Evolutionary conservation across 2,329 filamentous ascomycete species (phyloP).

Genomic region (Lecanicillium sp.): DNA sequence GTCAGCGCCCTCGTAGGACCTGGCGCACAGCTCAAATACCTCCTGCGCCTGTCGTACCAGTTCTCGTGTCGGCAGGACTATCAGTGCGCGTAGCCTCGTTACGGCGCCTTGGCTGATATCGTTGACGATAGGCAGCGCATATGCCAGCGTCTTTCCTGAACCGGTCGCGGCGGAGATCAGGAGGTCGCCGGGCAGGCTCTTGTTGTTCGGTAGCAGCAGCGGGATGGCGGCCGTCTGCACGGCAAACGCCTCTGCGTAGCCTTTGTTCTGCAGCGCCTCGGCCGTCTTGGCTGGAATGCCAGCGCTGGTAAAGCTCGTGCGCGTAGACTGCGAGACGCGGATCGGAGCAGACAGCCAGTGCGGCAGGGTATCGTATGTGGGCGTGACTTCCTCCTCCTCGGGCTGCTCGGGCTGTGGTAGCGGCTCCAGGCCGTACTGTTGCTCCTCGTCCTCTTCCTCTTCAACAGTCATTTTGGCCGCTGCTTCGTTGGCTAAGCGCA

Average conservation of each 20-base stretch:
- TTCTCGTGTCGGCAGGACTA: slow-evolving; percentile 87
- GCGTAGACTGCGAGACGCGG: slow-evolving; percentile 56
- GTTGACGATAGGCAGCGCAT: slow-evolving; percentile 78
- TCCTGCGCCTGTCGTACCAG: slow-evolving; percentile 81
- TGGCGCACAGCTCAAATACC: slow-evolving; percentile 67
- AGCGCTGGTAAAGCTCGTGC: slow-evolving; percentile 55
- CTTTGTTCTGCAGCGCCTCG: slow-evolving; percentile 58
- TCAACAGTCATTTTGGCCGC: slow-evolving; percentile 27
- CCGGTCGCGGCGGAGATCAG: slow-evolving; percentile 90
- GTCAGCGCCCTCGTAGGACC: slow-evolving; percentile 48
- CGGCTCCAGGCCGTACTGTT: slow-evolving; percentile 68
- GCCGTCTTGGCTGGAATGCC: slow-evolving; percentile 56
- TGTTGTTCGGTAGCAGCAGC: slow-evolving; percentile 62
- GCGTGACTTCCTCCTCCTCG: slow-evolving; percentile 49
- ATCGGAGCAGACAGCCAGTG: slow-evolving; percentile 73
- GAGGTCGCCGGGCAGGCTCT: slow-evolving; percentile 65
- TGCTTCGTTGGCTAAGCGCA: slow-evolving; percentile 41
- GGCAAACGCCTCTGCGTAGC: slow-evolving; percentile 35
- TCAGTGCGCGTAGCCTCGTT: slow-evolving; percentile 67
- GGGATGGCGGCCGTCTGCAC: slow-evolving; percentile 58
- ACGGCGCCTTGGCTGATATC: slow-evolving; percentile 60
- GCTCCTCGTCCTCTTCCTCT: slow-evolving; percentile 29
- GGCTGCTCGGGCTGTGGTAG: slow-evolving; percentile 70
- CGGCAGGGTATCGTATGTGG: slow-evolving; percentile 73
- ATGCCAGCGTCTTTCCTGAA: slow-evolving; percentile 91